Evolutionary conservation across 2,329 filamentous ascomycete genomes (phyloP).

Genomic region (Fusarium falciforme): DNA sequence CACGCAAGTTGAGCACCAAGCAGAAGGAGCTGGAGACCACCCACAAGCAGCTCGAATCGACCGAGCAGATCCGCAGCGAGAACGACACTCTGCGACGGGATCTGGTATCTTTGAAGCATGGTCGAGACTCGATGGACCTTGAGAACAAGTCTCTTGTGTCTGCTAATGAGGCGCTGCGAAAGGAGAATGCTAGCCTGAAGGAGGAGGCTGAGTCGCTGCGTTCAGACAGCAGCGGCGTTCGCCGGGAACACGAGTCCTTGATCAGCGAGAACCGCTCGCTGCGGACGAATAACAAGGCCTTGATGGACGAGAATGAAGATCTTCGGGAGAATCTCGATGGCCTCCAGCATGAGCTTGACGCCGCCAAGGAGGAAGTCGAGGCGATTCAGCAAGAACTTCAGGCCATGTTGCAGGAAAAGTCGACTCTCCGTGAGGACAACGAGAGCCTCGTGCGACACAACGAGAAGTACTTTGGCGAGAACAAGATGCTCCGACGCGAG

Average conservation of each 20-base stretch:
- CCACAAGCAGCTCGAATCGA: conserved; percentile 55
- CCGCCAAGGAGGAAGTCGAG: conserved; percentile 55
- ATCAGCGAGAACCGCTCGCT: conserved; percentile 59
- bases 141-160: conserved; percentile 56
- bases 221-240: conserved; percentile 54
- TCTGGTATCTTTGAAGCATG: conserved; percentile 53
- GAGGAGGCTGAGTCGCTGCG: conserved; percentile 56
- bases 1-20: conserved; percentile 54
- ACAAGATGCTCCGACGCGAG: conserved; percentile 60
- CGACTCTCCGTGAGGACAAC: conserved; percentile 61
- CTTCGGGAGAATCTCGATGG: conserved; percentile 56
- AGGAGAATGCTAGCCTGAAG: conserved; percentile 51
- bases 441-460: conserved; percentile 65
- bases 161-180: conserved; percentile 54
- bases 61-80: conserved; percentile 53
- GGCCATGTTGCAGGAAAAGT: conserved; percentile 56
- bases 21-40: conserved; percentile 57
- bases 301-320: conserved; percentile 58
- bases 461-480: conserved; percentile 66
- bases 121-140: conserved; percentile 49
- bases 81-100: conserved; percentile 57
- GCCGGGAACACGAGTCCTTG: conserved; percentile 57
- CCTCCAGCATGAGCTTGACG: conserved; percentile 56
- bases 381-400: conserved; percentile 53
- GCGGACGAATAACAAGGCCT: conserved; percentile 53